Evolutionary conservation across 2,329 filamentous ascomycete genomes (phyloP).

Genomic region (Pleurostoma richardsiae): DNA sequence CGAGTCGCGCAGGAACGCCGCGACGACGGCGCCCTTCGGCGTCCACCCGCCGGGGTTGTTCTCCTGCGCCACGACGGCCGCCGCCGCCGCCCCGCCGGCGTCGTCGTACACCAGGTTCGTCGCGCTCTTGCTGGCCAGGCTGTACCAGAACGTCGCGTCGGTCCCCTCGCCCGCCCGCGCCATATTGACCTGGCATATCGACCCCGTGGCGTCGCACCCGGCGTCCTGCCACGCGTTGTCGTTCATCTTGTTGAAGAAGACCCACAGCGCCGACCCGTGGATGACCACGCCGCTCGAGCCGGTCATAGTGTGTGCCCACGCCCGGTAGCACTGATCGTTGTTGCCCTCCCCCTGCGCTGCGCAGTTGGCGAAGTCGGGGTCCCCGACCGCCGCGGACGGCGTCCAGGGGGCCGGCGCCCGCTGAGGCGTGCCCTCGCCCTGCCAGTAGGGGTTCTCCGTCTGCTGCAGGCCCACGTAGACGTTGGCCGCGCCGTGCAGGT

Average conservation of each 20-base stretch:
- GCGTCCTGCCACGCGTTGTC: conserved; percentile 14
- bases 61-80: conserved; percentile 11
- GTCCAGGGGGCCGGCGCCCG: conserved; percentile 32
- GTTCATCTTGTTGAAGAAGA: conserved; percentile 26
- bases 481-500: conserved; percentile 36
- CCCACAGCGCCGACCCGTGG: conserved; percentile 26
- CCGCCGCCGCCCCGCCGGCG: conserved; percentile 9
- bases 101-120: conserved; percentile 21
- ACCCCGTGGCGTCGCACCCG: conserved; percentile 13
- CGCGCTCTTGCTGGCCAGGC: conserved; percentile 19
- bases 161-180: conserved; percentile 16
- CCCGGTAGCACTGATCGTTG: conserved; percentile 20
- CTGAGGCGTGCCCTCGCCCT: conserved; percentile 22
- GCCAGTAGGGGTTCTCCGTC: conserved; percentile 39
- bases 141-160: conserved; percentile 19
- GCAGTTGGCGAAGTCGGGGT: conserved; percentile 23
- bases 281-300: conserved; percentile 19
- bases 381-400: conserved; percentile 15
- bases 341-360: conserved; percentile 10
- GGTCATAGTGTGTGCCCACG: conserved; percentile 15
- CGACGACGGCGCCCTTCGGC: conserved; percentile 16
- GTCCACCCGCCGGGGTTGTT: conserved; percentile 17
- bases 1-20: conserved; percentile 18
- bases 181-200: conserved; percentile 19
- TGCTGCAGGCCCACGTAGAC: conserved; percentile 39